Conservation (phyloP, 805 yeast genomes). For the Jamesozyma jinghongensis region DNA sequence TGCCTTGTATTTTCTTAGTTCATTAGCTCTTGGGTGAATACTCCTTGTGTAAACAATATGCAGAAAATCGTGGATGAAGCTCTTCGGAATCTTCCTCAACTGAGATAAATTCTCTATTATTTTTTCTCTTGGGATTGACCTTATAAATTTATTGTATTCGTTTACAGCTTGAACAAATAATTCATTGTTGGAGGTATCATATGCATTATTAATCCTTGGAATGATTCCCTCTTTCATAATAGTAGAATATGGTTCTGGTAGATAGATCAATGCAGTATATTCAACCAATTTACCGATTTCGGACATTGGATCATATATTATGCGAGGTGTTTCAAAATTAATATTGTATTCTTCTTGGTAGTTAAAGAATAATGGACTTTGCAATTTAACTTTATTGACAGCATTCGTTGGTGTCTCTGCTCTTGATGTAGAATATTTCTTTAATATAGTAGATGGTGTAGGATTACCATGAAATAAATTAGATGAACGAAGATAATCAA, state of each 20-base stretch:
- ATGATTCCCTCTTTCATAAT: constrained; percentile 10
- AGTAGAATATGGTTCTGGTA: constrained; percentile 15
- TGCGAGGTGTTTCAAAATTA: constrained; percentile 11
- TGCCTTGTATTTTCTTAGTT: constrained; percentile 64
- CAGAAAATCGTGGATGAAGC: constrained; percentile 53
- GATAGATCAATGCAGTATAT: constrained; percentile 17
- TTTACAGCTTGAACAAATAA: constrained; percentile 30
- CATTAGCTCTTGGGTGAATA: constrained; percentile 63
- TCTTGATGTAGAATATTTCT: background rate
- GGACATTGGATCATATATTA: constrained; percentile 25
- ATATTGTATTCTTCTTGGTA: constrained; percentile 22
- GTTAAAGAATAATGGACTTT: constrained; percentile 16
- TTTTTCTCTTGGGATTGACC: constrained; percentile 28
- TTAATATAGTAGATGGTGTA: constrained; percentile 10
- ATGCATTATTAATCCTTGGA: constrained; percentile 18
- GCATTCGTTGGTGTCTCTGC: background rate
- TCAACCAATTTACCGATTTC: constrained; percentile 29
- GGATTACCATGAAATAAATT: constrained; percentile 5
- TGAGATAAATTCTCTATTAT: constrained; percentile 27
- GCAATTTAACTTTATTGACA: constrained; percentile 10
- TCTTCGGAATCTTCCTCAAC: constrained; percentile 30
- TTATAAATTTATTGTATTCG: constrained; percentile 38
- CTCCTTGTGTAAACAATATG: constrained; percentile 67
- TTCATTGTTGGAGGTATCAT: constrained; percentile 21
- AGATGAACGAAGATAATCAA: constrained; percentile 7